Percentiles rank a stretch among this genome's conserved stretches.
Conservation (phyloP, 305 asterid genomes). For the Lippia alba region DNA sequence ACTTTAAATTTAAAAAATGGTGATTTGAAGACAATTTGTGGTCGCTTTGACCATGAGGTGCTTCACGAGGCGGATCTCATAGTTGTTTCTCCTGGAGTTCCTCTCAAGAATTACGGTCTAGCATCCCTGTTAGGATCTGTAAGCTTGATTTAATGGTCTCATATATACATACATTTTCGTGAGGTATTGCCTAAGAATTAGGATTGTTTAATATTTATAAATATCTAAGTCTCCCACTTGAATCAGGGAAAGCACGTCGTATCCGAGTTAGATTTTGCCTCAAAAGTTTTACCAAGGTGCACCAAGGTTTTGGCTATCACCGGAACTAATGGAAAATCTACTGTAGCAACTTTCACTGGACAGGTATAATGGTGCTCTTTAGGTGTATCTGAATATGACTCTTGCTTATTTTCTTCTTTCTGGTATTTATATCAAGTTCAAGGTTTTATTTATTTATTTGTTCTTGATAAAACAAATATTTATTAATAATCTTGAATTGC, state of each 20-base stretch:
- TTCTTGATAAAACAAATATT: not conserved
- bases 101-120: conserved; percentile 42
- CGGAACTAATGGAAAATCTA: conserved; percentile 57
- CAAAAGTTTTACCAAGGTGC: conserved; percentile 43
- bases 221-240: not conserved
- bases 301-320: conserved; percentile 48
- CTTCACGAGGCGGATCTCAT: conserved; percentile 36
- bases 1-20: conserved; percentile 33
- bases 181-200: not conserved
- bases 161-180: not conserved
- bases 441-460: no score
- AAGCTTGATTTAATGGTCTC: conserved; percentile 26
- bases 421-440: not conserved
- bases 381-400: not conserved
- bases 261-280: conserved; percentile 51
- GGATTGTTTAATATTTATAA: not conserved
- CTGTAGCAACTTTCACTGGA: conserved; percentile 48
- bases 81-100: conserved; percentile 53
- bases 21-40: conserved; percentile 40
- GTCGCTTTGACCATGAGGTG: conserved; percentile 36
- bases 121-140: conserved; percentile 40
- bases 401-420: conserved; percentile 2
- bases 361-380: conserved; percentile 31
- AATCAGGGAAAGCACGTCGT: conserved; percentile 46
- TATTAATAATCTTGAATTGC: conserved; percentile 3